A percentile compares a stretch with the other conserved stretches of the same genome.
Evolutionary conservation across 2,329 filamentous ascomycete species (phyloP).

Genomic region (Fusarium proliferatum): DNA sequence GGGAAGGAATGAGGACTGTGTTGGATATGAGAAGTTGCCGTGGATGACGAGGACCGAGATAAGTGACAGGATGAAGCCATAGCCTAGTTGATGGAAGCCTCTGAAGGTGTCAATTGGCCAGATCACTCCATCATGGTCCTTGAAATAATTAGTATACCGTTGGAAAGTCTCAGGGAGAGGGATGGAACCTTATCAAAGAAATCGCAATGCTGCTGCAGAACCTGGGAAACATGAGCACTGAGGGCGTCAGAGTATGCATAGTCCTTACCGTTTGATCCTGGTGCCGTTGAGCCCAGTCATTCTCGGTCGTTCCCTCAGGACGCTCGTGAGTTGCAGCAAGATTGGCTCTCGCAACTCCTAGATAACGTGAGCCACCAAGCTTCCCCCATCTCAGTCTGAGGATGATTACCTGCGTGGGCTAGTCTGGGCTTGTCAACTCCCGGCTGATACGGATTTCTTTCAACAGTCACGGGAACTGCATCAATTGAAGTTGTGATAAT

Average conservation of each 20-base stretch:
- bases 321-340: background rate
- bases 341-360: background rate
- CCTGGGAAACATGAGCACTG: rapidly evolving
- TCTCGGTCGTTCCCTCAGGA: background rate
- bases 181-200: background rate
- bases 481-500: background rate
- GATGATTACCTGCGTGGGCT: background rate
- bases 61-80: rapidly evolving
- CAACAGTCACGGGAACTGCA: background rate
- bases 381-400: too few relatives aligned
- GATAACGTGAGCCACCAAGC: background rate
- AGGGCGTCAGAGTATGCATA: rapidly evolving
- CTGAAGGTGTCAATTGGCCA: background rate
- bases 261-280: rapidly evolving
- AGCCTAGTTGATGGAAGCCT: background rate
- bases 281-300: background rate
- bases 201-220: background rate
- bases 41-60: rapidly evolving
- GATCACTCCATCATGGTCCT: background rate
- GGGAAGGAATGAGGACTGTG: rapidly evolving
- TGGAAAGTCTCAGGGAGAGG: rapidly evolving
- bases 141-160: rapidly evolving
- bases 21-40: rapidly evolving
- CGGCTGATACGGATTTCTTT: rapidly evolving
- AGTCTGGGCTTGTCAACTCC: rapidly evolving